Evolutionary conservation across 305 asterid genomes (phyloP).

Genomic region (Solanum hybrid): DNA sequence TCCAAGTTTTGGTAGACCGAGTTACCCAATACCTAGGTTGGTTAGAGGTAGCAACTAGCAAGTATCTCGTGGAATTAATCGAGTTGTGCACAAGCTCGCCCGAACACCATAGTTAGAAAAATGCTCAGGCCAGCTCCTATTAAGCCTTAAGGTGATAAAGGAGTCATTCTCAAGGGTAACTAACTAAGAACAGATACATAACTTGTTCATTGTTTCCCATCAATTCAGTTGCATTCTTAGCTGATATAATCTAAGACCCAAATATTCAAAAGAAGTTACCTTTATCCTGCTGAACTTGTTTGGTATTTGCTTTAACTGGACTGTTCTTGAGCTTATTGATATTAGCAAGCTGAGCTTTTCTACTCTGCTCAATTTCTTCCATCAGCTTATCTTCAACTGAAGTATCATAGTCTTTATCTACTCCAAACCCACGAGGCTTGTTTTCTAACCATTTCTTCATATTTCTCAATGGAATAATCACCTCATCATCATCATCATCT

Average conservation of each 20-base stretch:
- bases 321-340: slow-evolving; percentile 54
- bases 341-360: slow-evolving; percentile 67
- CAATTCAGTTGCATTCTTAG: background rate
- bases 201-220: background rate
- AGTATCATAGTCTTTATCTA: slow-evolving; percentile 79
- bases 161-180: background rate
- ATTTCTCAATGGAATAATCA: slow-evolving; percentile 41
- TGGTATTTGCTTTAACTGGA: slow-evolving; percentile 21
- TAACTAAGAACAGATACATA: background rate
- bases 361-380: slow-evolving; percentile 80
- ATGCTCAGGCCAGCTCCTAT: background rate
- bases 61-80: background rate
- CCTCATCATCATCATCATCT: slow-evolving; percentile 31
- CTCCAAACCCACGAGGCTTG: slow-evolving; percentile 85
- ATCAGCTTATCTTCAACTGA: slow-evolving; percentile 70
- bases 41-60: background rate
- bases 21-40: background rate
- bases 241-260: background rate
- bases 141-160: background rate
- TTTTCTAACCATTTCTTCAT: slow-evolving; percentile 65
- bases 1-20: background rate
- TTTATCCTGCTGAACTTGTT: slow-evolving; percentile 29
- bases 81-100: background rate
- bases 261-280: slow-evolving; percentile 30
- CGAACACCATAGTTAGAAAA: background rate